Evolutionary conservation across 352 stramenopile genomes (phyloP), one percentile per base, ranked within the genome.

Genomic region (Peronospora destructor): DNA sequence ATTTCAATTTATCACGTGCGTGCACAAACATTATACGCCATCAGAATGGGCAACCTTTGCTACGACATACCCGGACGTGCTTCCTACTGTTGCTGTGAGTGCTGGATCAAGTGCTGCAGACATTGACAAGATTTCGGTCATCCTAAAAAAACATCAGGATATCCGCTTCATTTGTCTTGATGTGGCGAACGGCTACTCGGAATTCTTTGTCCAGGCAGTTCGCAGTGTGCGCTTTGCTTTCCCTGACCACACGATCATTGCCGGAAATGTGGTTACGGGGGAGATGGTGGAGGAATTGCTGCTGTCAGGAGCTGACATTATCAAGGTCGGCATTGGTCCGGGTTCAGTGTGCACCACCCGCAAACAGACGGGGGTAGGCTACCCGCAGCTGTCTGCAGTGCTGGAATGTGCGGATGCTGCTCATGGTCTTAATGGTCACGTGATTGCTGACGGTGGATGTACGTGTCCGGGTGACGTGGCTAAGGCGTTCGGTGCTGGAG

Each of bases 271-370:
- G 4, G 87, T 96, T 30, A 97, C 88, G 3, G 81, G 85, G 16
- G 87, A 96, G 52, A 96, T 96, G 87, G 83, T 92, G 10, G 84
- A 96, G 61, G 86, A 96, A 65, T 65, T 97, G 25, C 64, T 96
- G 53, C 69, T 97, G 17, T 91, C 71, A 9, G 88, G 88, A 10
- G 88, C 88, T 43, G 87, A 97, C 66, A 95, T 97, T 64, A 87
- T 97, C 68, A 97, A 97, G 65, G 82, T 97, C 32, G 88, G 88
- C 52, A 97, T 97, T 49, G 88, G 88, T 63, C 88, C 88, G 49
- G 87, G 88, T 42, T 91, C 76, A 3, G 86, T 95, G 19, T 96
- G 88, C 78, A 97, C 88, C 7, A 97, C 88, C 11, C 83, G 88
- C 48, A 95, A 95, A 66, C 87, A 96, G 68, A 96, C 88, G 13